Base-by-base conservation (phyloP, 2,329 filamentous ascomycete genomes). In the Epichloe hybrida region DNA sequence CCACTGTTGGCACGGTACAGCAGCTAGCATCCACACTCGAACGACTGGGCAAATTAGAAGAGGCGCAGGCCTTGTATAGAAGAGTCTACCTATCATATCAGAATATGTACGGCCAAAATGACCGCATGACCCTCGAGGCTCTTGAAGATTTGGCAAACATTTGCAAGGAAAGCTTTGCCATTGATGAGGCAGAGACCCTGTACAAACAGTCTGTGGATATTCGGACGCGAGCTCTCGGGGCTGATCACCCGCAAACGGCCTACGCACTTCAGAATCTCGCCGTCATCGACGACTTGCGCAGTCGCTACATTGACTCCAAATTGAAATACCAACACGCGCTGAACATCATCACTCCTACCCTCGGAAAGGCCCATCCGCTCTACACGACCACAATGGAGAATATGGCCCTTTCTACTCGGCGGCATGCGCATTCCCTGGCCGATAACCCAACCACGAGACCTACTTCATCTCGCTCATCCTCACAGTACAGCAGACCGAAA, bases 181-280 rank as follows among this genome's bases (percentile, higher is more conserved):
- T 61, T 17, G 61, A 62, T 51, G 59, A 63, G 20, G 60, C 61
- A 2, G 61, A 62, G 49, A 41, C 47, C 11, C 53, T 62, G 3
- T 61, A 61, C 52, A 51, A 57, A 11, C 58, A 61, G 44, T 59
- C 57, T 17, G 52, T 61, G 11, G 58, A 62, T 38, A 56, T 61
- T 49, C 57, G 55, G 31, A 54, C 52, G 13, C 55, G 55, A 11
- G 52, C 51, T 15, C 55, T 61, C 5, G 59, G 59, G 15, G 40
- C 55, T 11, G 50, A 56, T 12, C 59, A 61, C 35, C 59, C 59
- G 3, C 50, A 49, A 47, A 61, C 57, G 3, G 59, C 58, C 3
- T 49, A 55, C 15, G 54, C 57, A 2, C 53, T 62, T 13, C 58
- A 60, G 35, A 59, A 57, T 37, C 57, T 61, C 12, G 61, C 61